phyloP scores from a whole-genome alignment of 805 yeast species.

The Starmerella sp. region DNA sequence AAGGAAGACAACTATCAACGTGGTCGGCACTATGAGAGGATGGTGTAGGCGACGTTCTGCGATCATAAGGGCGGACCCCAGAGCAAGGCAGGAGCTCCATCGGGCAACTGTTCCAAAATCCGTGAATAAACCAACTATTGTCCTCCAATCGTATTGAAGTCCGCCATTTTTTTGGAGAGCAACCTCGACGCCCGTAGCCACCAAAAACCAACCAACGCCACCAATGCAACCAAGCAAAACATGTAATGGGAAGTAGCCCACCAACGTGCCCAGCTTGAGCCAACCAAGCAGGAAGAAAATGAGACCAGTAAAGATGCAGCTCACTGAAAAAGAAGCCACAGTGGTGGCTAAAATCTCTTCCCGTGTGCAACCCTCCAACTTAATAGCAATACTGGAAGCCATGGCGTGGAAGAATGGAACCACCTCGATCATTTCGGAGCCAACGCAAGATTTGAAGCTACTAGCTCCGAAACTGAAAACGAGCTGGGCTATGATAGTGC shows the following conservation, averaged over 20 bases:
- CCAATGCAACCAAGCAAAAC: constrained; percentile 95
- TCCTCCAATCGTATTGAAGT: constrained; percentile 49
- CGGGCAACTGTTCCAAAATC: constrained; percentile 42
- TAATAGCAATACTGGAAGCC: constrained; percentile 60
- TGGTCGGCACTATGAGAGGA: constrained; percentile 69
- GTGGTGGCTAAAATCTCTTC: constrained; percentile 68
- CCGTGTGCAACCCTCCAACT: constrained; percentile 40
- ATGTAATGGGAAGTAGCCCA: constrained; percentile 93
- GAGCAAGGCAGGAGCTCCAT: constrained; percentile 58
- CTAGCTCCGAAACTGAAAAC: constrained; percentile 86
- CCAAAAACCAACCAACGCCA: constrained; percentile 89
- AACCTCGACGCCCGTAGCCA: constrained; percentile 86
- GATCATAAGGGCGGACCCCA: constrained; percentile 50
- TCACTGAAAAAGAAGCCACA: constrained; percentile 68
- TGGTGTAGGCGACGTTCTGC: constrained; percentile 52
- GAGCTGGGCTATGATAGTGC: constrained; percentile 80
- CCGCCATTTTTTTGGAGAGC: constrained; percentile 63
- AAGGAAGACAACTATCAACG: constrained; percentile 59
- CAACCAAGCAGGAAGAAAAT: constrained; percentile 70
- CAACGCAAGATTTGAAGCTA: constrained; percentile 80
- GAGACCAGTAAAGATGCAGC: constrained; percentile 76
- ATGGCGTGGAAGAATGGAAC: constrained; percentile 95
- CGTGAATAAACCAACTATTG: constrained; percentile 32
- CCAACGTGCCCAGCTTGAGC: constrained; percentile 68
- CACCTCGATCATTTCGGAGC: constrained; percentile 98